phyloP scores from a whole-genome alignment of 805 yeast genomes.

The Candida methanosorbosa region DNA sequence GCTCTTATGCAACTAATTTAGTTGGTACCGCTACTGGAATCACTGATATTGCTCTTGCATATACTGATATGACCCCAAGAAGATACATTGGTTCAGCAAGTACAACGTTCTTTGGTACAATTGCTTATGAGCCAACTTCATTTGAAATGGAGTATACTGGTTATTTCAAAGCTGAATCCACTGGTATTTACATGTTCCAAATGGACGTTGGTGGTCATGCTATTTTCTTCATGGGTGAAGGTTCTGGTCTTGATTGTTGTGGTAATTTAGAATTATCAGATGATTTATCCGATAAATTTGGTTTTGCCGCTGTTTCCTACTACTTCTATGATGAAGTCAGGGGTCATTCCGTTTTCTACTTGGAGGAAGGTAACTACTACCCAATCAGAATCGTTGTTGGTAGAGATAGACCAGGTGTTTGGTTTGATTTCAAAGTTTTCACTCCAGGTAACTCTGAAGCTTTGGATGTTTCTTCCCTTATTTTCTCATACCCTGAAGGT shows the following conservation, averaged over 20 bases:
- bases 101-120: not conserved
- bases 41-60: not conserved
- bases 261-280: not conserved
- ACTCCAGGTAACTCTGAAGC: too few species aligned
- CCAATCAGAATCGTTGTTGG: not conserved
- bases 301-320: not conserved
- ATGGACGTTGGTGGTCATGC: not conserved
- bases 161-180: conserved; percentile 1
- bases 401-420: too few species aligned
- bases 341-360: not conserved
- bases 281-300: not conserved
- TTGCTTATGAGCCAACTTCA: not conserved
- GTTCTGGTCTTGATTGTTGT: not conserved
- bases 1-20: not conserved
- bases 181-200: not conserved
- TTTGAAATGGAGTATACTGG: not conserved
- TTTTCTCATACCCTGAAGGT: too few species aligned
- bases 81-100: not conserved
- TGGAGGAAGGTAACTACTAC: not conserved
- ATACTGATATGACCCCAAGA: too few species aligned
- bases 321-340: not conserved
- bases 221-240: not conserved
- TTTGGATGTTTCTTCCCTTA: too few species aligned
- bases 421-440: too few species aligned
- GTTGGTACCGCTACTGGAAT: not conserved